Percentiles rank a stretch among this genome's conserved stretches.
These are phyloP conservation scores for Chlamydomonas schloesseri DNA, from an alignment of 139 green algal genomes.

Conservation along the genomic window DNA sequence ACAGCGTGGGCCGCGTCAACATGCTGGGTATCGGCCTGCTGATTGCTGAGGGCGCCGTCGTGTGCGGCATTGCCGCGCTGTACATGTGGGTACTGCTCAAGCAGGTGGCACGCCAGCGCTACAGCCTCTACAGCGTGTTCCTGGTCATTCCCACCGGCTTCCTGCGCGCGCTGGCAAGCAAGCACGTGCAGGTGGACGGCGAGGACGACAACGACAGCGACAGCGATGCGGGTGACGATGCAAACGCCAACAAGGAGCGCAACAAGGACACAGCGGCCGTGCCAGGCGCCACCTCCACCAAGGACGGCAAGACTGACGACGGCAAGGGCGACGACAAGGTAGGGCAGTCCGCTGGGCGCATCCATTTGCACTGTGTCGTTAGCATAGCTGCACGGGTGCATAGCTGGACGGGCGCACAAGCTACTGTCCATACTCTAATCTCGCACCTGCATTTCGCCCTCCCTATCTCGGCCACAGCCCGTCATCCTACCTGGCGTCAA, in stretches of 20 bases:
- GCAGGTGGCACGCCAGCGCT: conserved; percentile 48
- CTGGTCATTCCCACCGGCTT: conserved; percentile 56
- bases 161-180: conserved; percentile 57
- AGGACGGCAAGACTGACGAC: not conserved
- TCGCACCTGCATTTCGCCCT: too few relatives aligned
- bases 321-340: conserved; percentile 20
- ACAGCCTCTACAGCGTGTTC: conserved; percentile 57
- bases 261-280: not conserved
- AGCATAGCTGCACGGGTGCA: too few relatives aligned
- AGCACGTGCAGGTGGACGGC: conserved; percentile 51
- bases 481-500: conserved; percentile 42
- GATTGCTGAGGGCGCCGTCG: conserved; percentile 44
- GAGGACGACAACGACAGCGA: conserved; percentile 49
- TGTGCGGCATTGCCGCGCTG: conserved; percentile 28
- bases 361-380: too few relatives aligned
- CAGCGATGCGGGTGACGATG: conserved; percentile 37
- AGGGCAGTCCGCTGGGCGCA: not conserved
- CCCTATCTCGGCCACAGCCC: conserved; percentile 1
- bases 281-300: not conserved
- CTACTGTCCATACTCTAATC: too few relatives aligned
- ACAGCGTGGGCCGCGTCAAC: conserved; percentile 30
- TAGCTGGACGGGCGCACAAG: too few relatives aligned
- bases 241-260: conserved; percentile 34
- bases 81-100: conserved; percentile 41
- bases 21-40: conserved; percentile 47